These are phyloP conservation scores for Coffea humblotiana DNA, from an alignment of 305 asterid species.

Conservation along the genomic window DNA sequence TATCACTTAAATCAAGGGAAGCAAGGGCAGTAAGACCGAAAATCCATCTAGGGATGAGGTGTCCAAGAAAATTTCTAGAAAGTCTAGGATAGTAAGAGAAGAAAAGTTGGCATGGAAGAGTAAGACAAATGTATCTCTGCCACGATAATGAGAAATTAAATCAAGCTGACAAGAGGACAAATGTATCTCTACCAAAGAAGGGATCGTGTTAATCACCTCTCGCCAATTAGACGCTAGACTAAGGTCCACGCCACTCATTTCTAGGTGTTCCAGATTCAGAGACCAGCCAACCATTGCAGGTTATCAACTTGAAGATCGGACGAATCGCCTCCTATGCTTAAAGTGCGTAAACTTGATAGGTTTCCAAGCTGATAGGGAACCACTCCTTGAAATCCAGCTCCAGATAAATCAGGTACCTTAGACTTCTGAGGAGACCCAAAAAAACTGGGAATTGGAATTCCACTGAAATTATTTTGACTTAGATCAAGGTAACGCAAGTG, in stretches of 20 bases:
- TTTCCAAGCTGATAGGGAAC: neutral
- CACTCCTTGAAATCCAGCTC: neutral
- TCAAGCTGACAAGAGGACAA: neutral
- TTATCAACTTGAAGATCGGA: neutral
- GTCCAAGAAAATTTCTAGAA: too few relatives aligned
- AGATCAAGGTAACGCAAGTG: neutral
- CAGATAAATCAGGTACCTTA: neutral
- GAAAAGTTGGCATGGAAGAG: too few relatives aligned
- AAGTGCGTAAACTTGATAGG: neutral
- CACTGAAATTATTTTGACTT: neutral
- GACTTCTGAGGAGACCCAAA: neutral
- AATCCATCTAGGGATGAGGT: too few relatives aligned
- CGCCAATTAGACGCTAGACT: neutral
- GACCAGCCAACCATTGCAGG: neutral
- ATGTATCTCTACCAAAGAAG: neutral
- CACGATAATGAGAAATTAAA: too few relatives aligned
- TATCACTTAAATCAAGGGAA: too few relatives aligned
- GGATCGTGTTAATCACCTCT: neutral
- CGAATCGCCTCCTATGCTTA: neutral
- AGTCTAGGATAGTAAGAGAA: too few relatives aligned
- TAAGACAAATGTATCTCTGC: too few relatives aligned
- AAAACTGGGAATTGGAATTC: conserved; percentile 6
- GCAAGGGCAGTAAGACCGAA: too few relatives aligned
- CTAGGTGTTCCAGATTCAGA: neutral
- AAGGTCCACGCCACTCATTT: neutral